Evolutionary conservation across 768 basidiomycete species (phyloP).

Genomic region (Suillus brevipes): DNA sequence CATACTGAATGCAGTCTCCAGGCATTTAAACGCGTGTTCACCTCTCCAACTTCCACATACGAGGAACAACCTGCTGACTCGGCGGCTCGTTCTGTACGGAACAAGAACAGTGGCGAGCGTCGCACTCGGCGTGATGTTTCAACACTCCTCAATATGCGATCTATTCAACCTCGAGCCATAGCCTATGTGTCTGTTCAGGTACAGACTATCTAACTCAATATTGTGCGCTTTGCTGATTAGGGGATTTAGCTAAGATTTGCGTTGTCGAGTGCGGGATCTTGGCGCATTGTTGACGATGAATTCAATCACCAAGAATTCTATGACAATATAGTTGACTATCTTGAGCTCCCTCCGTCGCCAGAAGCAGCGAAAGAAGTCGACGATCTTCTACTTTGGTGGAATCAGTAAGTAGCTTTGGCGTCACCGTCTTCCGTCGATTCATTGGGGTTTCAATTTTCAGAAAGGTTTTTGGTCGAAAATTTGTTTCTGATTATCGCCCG

Average conservation of each 20-base stretch:
- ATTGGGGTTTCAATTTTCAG: not conserved
- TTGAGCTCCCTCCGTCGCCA: not conserved
- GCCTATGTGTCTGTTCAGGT: not conserved
- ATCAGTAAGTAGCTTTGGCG: constrained; percentile 4
- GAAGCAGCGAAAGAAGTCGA: not conserved
- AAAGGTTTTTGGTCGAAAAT: not conserved
- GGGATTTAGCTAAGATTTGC: not conserved
- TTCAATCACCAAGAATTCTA: not conserved
- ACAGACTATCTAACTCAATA: not conserved
- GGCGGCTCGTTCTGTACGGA: not conserved
- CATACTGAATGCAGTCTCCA: not conserved
- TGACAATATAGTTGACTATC: not conserved
- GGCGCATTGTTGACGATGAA: not conserved
- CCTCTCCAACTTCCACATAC: not conserved
- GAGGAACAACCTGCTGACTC: not conserved
- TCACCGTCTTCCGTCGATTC: not conserved
- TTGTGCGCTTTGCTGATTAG: not conserved
- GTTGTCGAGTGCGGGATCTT: not conserved
- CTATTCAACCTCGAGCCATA: not conserved
- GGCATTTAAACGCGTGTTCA: not conserved
- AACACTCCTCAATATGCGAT: not conserved
- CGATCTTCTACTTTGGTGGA: not conserved
- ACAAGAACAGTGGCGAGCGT: not conserved
- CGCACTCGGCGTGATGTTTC: not conserved
- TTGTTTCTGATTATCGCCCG: not conserved